phyloP scores from a whole-genome alignment of 257 asterid species.

The Nemophila menziesii region DNA sequence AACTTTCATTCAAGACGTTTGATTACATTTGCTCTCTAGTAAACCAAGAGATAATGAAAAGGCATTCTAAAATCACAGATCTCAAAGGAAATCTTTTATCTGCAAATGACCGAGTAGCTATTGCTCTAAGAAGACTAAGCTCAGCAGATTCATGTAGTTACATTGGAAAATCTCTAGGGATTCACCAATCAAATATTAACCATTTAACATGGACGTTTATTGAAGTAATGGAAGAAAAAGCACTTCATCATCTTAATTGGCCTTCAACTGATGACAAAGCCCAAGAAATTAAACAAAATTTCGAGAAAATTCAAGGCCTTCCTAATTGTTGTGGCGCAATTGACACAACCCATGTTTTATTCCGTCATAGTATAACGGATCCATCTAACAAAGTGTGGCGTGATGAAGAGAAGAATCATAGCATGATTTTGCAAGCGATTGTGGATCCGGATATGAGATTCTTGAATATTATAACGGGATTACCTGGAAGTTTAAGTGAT shows the following conservation, averaged over 20 bases:
- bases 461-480: slow-evolving; percentile 13
- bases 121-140: slow-evolving; percentile 21
- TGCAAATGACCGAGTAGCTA: slow-evolving; percentile 19
- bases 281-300: slow-evolving; percentile 10
- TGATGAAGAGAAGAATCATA: slow-evolving; percentile 12
- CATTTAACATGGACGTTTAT: slow-evolving; percentile 21
- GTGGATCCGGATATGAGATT: slow-evolving; percentile 22
- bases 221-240: slow-evolving; percentile 17
- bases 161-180: slow-evolving; percentile 13
- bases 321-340: slow-evolving; percentile 23
- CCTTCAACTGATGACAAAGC: slow-evolving; percentile 11
- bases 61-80: slow-evolving; percentile 4
- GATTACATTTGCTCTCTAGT: slow-evolving; percentile 19
- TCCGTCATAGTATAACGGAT: slow-evolving; percentile 12
- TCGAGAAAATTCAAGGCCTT: slow-evolving; percentile 19
- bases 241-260: slow-evolving; percentile 14
- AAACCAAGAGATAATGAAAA: slow-evolving; percentile 11
- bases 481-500: slow-evolving; percentile 18
- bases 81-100: slow-evolving; percentile 10
- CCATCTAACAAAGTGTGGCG: slow-evolving; percentile 14
- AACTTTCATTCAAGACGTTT: slow-evolving; percentile 22
- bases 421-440: slow-evolving; percentile 18
- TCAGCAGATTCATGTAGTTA: slow-evolving; percentile 13
- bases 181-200: slow-evolving; percentile 10
- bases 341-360: slow-evolving; percentile 18